A percentile compares a stretch with the other conserved stretches of the same genome.
Evolutionary conservation across 129 eudicot species (phyloP).

Genomic region (Flaveria linearis): DNA sequence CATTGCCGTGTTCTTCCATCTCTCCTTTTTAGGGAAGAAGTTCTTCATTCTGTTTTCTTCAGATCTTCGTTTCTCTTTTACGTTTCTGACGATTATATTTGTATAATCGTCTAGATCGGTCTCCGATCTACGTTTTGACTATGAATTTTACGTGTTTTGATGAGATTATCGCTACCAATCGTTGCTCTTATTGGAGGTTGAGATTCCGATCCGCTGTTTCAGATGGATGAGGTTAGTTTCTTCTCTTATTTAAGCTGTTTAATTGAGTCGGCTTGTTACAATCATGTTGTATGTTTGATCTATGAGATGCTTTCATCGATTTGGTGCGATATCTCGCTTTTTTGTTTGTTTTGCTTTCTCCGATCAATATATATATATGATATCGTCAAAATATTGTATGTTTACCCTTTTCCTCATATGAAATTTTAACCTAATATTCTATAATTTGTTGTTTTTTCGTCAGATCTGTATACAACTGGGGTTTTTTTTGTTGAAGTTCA

Average conservation of each 20-base stretch:
- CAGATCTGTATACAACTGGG: conserved; percentile 5
- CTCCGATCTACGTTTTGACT: conserved; percentile 48
- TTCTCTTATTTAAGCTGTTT: not conserved
- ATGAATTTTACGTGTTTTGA: conserved; percentile 21
- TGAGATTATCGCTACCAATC: not conserved
- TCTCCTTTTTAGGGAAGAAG: not conserved
- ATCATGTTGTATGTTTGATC: no score
- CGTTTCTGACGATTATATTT: not conserved
- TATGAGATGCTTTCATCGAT: not conserved
- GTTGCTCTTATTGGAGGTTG: not conserved
- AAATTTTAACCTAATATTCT: no score
- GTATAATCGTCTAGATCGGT: conserved; percentile 36
- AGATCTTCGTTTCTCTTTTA: not conserved
- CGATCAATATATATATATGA: not conserved
- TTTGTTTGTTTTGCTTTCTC: not conserved
- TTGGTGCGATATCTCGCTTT: not conserved
- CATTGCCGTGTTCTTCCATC: conserved; percentile 18
- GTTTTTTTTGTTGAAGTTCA: not conserved
- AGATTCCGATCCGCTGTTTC: not conserved
- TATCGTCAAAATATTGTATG: no score
- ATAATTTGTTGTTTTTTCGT: not conserved
- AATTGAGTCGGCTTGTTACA: no score
- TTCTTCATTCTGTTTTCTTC: not conserved
- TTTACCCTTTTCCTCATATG: no score
- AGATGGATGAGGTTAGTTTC: conserved; percentile 24